Conservation (phyloP, 805 yeast species). For the Myxozyma melibiosi region DNA sequence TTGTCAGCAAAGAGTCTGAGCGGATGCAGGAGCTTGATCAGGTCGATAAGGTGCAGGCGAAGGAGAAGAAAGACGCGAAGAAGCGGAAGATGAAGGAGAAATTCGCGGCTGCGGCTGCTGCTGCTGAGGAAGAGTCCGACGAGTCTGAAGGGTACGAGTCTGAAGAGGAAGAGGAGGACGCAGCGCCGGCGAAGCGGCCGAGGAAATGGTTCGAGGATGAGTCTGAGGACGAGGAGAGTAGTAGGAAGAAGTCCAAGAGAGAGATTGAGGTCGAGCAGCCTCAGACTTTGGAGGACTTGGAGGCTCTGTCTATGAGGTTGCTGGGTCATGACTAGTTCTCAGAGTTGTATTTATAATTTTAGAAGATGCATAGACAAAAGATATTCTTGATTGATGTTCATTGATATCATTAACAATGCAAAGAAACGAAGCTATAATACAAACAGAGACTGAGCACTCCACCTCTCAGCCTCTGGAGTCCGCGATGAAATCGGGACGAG, state of each 20-base stretch:
- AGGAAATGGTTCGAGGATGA: conserved; percentile 35
- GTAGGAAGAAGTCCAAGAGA: conserved; percentile 35
- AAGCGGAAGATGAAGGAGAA: conserved; percentile 62
- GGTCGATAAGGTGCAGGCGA: conserved; percentile 76
- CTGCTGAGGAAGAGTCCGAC: conserved; percentile 39
- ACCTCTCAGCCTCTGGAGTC: too few species aligned
- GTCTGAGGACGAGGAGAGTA: conserved; percentile 33
- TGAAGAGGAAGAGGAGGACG: conserved; percentile 55
- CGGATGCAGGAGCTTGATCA: conserved; percentile 72
- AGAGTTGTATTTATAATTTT: neutral
- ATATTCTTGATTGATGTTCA: neutral
- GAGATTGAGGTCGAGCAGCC: conserved; percentile 83
- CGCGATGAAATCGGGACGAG: too few species aligned
- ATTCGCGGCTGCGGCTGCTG: conserved; percentile 39
- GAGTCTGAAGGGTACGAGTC: conserved; percentile 40
- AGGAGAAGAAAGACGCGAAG: conserved; percentile 79
- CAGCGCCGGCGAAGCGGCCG: conserved; percentile 36
- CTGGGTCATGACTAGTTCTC: conserved; percentile 31
- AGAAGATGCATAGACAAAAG: too few species aligned
- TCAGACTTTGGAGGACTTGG: conserved; percentile 89
- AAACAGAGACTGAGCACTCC: too few species aligned
- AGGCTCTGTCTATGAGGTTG: conserved; percentile 70
- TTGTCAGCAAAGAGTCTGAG: conserved; percentile 64
- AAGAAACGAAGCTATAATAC: neutral
- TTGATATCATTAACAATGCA: neutral